These are phyloP conservation scores for Silene vulgaris DNA, from an alignment of 179 eudicot genomes.

Conservation along the genomic window DNA sequence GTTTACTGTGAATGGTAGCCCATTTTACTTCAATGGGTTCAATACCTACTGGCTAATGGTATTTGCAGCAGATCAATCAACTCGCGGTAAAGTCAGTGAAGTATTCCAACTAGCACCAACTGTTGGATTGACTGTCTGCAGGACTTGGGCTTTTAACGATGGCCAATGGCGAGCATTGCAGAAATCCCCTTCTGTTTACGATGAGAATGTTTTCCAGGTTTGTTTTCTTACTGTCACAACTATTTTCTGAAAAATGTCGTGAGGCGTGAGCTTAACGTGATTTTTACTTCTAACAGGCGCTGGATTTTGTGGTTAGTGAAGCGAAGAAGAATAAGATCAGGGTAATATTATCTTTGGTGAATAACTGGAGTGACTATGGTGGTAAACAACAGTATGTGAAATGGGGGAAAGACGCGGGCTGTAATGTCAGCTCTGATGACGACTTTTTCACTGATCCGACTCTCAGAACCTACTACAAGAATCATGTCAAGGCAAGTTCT, in stretches of 20 bases:
- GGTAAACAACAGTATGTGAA: constrained; percentile 87
- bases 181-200: constrained; percentile 71
- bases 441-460: constrained; percentile 74
- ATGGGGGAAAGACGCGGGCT: constrained; percentile 82
- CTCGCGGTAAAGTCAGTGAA: constrained; percentile 59
- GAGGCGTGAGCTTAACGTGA: neutral
- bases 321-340: constrained; percentile 75
- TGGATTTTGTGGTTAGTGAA: constrained; percentile 88
- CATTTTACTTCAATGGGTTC: constrained; percentile 85
- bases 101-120: constrained; percentile 65
- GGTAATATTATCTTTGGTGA: constrained; percentile 67
- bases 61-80: constrained; percentile 64
- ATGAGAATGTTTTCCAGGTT: constrained; percentile 86
- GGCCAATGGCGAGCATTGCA: constrained; percentile 86
- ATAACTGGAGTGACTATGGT: constrained; percentile 84
- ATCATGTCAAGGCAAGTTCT: constrained; percentile 64
- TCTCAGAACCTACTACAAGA: constrained; percentile 65
- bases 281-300: constrained; percentile 40
- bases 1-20: constrained; percentile 47
- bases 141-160: constrained; percentile 96
- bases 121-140: constrained; percentile 69
- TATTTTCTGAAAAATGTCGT: no score
- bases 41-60: constrained; percentile 90
- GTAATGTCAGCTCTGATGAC: constrained; percentile 61
- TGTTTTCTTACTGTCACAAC: neutral